Evolutionary conservation across 805 yeast species (phyloP).

Genomic region (Metschnikowia drakensbergensis): DNA sequence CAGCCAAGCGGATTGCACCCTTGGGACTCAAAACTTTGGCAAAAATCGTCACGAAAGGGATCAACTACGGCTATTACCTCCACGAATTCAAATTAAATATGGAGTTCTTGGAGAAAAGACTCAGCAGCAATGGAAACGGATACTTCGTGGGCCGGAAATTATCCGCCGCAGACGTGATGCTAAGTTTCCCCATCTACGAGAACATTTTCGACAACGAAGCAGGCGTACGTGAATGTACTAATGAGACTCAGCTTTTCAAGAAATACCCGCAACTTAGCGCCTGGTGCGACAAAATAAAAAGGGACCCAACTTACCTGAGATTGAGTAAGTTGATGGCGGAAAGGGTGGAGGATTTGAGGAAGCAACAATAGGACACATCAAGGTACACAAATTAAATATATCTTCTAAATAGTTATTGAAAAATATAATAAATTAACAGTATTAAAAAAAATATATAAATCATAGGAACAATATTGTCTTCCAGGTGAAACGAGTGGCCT

Average conservation of each 20-base stretch:
- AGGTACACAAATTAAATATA: too few relatives aligned
- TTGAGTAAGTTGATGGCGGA: constrained; percentile 31
- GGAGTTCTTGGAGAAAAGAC: constrained; percentile 37
- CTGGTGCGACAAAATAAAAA: constrained; percentile 33
- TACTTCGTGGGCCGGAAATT: constrained; percentile 49
- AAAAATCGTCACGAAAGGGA: constrained; percentile 38
- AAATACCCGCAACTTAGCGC: constrained; percentile 35
- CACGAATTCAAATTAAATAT: constrained; percentile 44
- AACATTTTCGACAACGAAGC: constrained; percentile 28
- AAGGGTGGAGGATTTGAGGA: constrained; percentile 20
- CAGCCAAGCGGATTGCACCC: constrained; percentile 44
- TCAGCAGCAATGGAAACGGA: constrained; percentile 28
- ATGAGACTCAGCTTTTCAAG: constrained; percentile 31
- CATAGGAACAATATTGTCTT: too few relatives aligned
- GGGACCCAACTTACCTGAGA: constrained; percentile 31
- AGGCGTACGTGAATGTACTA: constrained; percentile 32
- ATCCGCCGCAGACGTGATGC: constrained; percentile 56
- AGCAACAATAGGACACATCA: neutral
- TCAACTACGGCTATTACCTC: constrained; percentile 46
- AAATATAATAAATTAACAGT: too few relatives aligned
- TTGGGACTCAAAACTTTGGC: constrained; percentile 46
- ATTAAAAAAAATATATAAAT: too few relatives aligned
- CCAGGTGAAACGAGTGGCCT: too few relatives aligned
- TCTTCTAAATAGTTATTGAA: too few relatives aligned
- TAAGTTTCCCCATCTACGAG: constrained; percentile 42